Evolutionary conservation across 768 basidiomycete genomes (phyloP), one percentile per base, ranked within the genome.

Genomic region (Pulveroboletus sp.): DNA sequence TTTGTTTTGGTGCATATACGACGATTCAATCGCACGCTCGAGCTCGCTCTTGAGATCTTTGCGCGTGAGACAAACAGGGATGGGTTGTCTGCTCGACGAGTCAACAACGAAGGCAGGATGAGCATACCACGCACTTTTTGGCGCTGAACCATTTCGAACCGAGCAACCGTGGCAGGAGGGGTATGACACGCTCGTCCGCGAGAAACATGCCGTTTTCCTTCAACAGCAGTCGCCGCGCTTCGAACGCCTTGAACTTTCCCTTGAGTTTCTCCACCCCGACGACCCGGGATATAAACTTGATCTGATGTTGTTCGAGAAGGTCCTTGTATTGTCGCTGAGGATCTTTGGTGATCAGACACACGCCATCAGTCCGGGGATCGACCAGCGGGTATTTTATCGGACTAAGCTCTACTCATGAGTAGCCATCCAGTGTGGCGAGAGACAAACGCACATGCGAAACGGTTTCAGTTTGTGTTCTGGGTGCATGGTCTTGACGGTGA

Each of bases 241-340:
- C 91, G 57, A 78, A 92, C 10, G 83, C 77, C 67, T 83, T 85
- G 75, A 89, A 93, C 70, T 97, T 97, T 20, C 95, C 95, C 72
- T 90, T 92, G 50, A 99, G 78, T 67, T 99, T 97, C 52, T 78
- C 77, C 38, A 97, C 70, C 40, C 93, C 95, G 40, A 98, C 90
- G 32, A 98, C 93, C 31, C 94, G 77, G 23, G 82, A 85, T 63
- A 99, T 86, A 57, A 97, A 99, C 58, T 86, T 87, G 74, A 99
- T 83, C 42, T 82, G 77, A 38, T 89, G 74, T 41, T 72, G 69
- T 40, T 83, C 84, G 8, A 99, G 75, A 11, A 97, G 84, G 64
- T 95, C 91, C 68, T 99, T 99, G 77, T 97, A 99, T 64, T 92
- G 79, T 38, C 95, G 76, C 60, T 98, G 95, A 2, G 95, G 95